Evolutionary conservation across 2,329 filamentous ascomycete genomes (phyloP), one percentile per base, ranked within the genome.

Genomic region (Acarospora socialis): DNA sequence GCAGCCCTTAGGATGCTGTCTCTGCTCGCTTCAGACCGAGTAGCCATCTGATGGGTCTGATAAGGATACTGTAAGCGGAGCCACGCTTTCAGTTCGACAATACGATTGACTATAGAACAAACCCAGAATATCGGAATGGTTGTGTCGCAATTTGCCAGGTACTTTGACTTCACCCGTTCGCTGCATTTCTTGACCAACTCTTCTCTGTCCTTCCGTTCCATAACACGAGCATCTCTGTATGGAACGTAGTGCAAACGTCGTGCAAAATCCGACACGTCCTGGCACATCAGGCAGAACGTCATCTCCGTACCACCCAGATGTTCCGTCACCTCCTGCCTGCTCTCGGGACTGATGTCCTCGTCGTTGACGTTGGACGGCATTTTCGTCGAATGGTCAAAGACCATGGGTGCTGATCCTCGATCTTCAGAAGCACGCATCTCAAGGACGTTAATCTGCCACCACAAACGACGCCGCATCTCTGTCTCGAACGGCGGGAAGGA

Each of bases 51-150:
- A 13, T 71, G 21, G 21, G 15, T 65, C 14, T 66, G 64, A 34
- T 71, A 66, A 16, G 77, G 67, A 37, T 69, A 60, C 18, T n/a
- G n/a, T n/a, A n/a, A n/a, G n/a, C n/a, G n/a, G n/a, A 82, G 58
- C 51, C 70, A 77, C 61, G 78, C 72, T 50, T 79, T 81, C 34
- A 70, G 69, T 56, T 78, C 67, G 40, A 79, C 68, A n/a, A 81
- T 58, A 4, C 73, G 66, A 2, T 69, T 62, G 10, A 77, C 62
- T 19, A 72, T 71, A 4, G 68, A 69, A 1, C 65, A 68, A 14
- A 76, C 61, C 70, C 72, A 77, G 39, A 68, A 70, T 2, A 77
- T 49, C 0, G 60, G 53, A 32, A 60, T 53, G 10, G 33, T 44
- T 15, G 55, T 45, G 17, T 57, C 43, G 20, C 57, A 53, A 30